Conservation (phyloP, 352 stramenopile genomes). For the Pythium brachiatum region DNA sequence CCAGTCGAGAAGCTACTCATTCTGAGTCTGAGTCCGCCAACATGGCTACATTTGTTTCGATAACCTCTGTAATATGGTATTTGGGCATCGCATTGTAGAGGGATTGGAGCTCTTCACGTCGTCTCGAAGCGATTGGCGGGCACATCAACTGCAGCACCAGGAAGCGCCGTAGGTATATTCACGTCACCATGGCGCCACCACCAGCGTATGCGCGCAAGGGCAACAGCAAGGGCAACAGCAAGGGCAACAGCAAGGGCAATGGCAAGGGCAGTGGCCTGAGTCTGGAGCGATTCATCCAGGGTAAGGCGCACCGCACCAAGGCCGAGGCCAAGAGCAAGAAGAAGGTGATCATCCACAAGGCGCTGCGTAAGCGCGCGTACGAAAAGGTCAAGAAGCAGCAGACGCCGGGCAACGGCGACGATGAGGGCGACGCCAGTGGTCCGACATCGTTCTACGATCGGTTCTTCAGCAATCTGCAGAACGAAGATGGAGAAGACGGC, state of each 20-base stretch:
- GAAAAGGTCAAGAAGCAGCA: constrained; percentile 76
- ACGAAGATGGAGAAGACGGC: constrained; percentile 11
- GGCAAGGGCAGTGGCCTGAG: constrained; percentile 78
- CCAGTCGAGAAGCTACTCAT: constrained; percentile 67
- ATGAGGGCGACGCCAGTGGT: constrained; percentile 5
- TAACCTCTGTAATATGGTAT: constrained; percentile 14
- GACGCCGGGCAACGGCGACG: constrained; percentile 12
- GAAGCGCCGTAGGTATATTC: not conserved
- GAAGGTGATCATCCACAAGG: constrained; percentile 77
- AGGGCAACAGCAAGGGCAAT: constrained; percentile 38
- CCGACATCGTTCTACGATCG: constrained; percentile 75
- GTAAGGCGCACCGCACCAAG: constrained; percentile 78
- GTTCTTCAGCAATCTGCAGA: constrained; percentile 66
- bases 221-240: constrained; percentile 15
- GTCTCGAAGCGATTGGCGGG: constrained; percentile 4
- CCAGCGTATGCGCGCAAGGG: not conserved
- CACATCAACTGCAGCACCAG: constrained; percentile 7
- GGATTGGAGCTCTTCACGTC: not conserved
- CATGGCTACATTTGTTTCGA: constrained; percentile 17
- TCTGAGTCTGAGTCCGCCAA: constrained; percentile 31
- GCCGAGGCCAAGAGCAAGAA: constrained; percentile 84
- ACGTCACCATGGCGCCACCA: constrained; percentile 11
- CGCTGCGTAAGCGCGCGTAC: constrained; percentile 71
- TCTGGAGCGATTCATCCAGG: constrained; percentile 85
- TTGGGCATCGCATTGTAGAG: constrained; percentile 1